These are phyloP conservation scores for Keithomyces neogunnii DNA, from an alignment of 2,329 filamentous ascomycete species.

Conservation along the genomic window DNA sequence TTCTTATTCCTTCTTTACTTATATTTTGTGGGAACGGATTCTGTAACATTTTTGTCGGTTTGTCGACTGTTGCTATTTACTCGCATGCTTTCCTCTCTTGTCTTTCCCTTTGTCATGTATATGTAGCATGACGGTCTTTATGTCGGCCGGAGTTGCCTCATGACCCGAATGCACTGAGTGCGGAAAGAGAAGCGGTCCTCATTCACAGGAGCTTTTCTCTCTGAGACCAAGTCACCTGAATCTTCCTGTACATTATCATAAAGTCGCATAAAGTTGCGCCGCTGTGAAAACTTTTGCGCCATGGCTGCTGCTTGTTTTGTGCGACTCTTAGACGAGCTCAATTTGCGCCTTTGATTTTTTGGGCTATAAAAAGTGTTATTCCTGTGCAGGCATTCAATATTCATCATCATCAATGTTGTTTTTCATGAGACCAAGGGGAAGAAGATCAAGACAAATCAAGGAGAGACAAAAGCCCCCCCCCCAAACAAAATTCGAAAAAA, in stretches of 20 bases:
- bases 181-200: slow-evolving; percentile 2
- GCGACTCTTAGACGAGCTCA: slow-evolving; percentile 28
- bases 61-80: neutral
- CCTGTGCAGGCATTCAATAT: slow-evolving; percentile 16
- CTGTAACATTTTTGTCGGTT: slow-evolving; percentile 1
- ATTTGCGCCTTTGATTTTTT: slow-evolving; percentile 16
- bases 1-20: neutral
- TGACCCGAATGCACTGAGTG: slow-evolving; percentile 5
- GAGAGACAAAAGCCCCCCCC: neutral
- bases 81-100: neutral
- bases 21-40: slow-evolving; percentile 1
- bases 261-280: slow-evolving; percentile 37
- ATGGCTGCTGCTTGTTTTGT: slow-evolving; percentile 21
- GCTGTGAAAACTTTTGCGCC: slow-evolving; percentile 24
- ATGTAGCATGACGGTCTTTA: slow-evolving; percentile 6
- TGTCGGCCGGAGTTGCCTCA: slow-evolving; percentile 4
- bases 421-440: slow-evolving; percentile 1
- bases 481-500: neutral
- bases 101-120: slow-evolving; percentile 1
- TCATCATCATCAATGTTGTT: slow-evolving; percentile 1
- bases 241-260: slow-evolving; percentile 49
- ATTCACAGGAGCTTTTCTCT: slow-evolving; percentile 1
- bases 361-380: slow-evolving; percentile 22
- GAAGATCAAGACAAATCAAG: neutral
- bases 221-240: slow-evolving; percentile 5